A percentile compares a stretch with the other conserved stretches of the same genome.
phyloP scores from a whole-genome alignment of 164 flowering plant genomes.

The Pachysandra terminalis region DNA sequence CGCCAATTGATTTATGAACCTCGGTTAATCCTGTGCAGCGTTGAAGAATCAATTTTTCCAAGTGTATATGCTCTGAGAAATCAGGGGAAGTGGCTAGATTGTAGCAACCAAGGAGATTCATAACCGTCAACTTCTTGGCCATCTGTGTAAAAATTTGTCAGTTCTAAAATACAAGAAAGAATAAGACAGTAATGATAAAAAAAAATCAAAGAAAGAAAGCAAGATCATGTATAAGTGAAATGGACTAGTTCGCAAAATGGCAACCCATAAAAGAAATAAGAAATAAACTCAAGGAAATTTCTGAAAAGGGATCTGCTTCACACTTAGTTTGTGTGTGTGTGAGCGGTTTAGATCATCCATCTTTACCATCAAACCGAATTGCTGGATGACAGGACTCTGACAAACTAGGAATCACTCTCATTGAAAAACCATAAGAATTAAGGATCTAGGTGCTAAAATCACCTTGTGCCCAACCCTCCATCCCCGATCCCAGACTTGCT shows the following conservation, averaged over 20 bases:
- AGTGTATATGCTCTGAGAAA: conserved; percentile 24
- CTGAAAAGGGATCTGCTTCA: too few species aligned
- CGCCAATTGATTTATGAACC: conserved; percentile 36
- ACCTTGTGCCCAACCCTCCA: conserved; percentile 27
- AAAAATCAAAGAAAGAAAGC: not conserved
- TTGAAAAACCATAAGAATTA: too few species aligned
- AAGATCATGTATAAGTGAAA: not conserved
- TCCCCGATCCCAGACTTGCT: conserved; percentile 18
- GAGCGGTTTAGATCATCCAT: too few species aligned
- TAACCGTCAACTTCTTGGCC: conserved; percentile 31
- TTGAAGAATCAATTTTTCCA: conserved; percentile 40
- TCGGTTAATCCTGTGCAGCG: conserved; percentile 20
- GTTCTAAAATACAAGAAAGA: too few species aligned
- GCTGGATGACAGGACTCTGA: not conserved
- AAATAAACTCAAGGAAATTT: too few species aligned
- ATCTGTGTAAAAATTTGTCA: conserved; percentile 21
- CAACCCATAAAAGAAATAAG: too few species aligned
- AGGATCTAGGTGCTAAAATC: not conserved
- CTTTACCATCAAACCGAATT: too few species aligned
- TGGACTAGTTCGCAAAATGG: too few species aligned
- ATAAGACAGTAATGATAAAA: too few species aligned
- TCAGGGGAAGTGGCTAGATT: conserved; percentile 35
- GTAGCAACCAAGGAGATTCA: conserved; percentile 34
- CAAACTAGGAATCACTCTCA: not conserved
- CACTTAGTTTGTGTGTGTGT: too few species aligned